These are phyloP conservation scores for Pichia sp. DNA, from an alignment of 1,139 yeast species.

Conservation along the genomic window DNA sequence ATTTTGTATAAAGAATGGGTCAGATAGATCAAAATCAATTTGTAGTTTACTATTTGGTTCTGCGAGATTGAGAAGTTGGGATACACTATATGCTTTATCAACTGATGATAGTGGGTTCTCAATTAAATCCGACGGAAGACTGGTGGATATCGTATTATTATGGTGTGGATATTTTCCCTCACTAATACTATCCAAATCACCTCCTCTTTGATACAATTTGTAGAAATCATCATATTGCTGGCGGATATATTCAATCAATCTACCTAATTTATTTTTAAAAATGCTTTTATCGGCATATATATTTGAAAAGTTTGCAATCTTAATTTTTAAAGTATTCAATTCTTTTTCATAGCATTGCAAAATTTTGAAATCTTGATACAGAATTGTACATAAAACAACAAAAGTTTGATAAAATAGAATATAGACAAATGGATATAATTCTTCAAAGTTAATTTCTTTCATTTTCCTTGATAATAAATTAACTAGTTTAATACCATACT, in stretches of 20 bases:
- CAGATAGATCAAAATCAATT: not conserved
- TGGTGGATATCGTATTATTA: not conserved
- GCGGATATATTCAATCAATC: conserved; percentile 26
- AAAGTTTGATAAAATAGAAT: conserved; percentile 47
- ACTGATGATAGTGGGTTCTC: not conserved
- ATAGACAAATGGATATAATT: conserved; percentile 41
- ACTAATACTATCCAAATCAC: no score
- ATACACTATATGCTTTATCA: not conserved
- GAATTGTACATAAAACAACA: conserved; percentile 43
- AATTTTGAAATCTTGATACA: conserved; percentile 38
- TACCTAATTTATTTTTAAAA: conserved; percentile 26
- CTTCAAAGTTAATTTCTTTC: conserved; percentile 21
- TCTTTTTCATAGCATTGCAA: conserved; percentile 26
- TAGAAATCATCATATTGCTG: conserved; percentile 27
- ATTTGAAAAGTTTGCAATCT: conserved; percentile 23
- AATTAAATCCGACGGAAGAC: not conserved
- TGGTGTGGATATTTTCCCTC: not conserved
- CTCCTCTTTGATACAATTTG: not conserved
- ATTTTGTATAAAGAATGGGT: not conserved
- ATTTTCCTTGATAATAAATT: conserved; percentile 21
- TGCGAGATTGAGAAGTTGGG: not conserved
- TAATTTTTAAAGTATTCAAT: conserved; percentile 20
- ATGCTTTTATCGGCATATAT: conserved; percentile 17
- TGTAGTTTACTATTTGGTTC: not conserved
- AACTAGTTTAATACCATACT: conserved; percentile 31